Conservation (phyloP, 225 moss, liverwort and hornwort genomes). For the Bryum argenteum region DNA sequence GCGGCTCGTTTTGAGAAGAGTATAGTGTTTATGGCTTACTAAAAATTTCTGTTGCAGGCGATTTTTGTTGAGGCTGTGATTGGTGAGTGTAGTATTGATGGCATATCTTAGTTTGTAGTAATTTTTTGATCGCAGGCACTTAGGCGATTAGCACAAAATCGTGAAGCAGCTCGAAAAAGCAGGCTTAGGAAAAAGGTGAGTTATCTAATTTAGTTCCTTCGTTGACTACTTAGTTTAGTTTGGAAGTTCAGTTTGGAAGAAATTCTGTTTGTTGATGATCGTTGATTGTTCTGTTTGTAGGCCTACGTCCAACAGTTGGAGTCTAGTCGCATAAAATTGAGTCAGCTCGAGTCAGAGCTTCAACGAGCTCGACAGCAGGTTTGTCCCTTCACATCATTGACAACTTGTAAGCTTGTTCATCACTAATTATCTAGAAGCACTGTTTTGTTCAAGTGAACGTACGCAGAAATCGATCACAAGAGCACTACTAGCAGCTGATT, state of each 20-base stretch:
- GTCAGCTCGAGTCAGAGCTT: slow-evolving; percentile 96
- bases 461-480: no score
- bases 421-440: no score
- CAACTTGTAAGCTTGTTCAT: background rate
- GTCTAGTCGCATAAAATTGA: slow-evolving; percentile 92
- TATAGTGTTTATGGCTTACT: background rate
- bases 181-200: slow-evolving; percentile 95
- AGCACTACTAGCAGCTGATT: no score
- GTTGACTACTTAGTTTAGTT: background rate
- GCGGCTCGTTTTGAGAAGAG: no score
- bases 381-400: slow-evolving; percentile 35
- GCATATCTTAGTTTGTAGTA: background rate
- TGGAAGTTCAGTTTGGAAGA: background rate
- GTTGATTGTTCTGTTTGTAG: slow-evolving; percentile 38
- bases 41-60: slow-evolving; percentile 62
- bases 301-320: slow-evolving; percentile 99
- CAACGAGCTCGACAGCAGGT: slow-evolving; percentile 99
- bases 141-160: slow-evolving; percentile 93
- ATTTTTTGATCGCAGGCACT: slow-evolving; percentile 67
- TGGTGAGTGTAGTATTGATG: background rate
- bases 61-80: slow-evolving; percentile 69
- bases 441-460: no score
- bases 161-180: slow-evolving; percentile 99
- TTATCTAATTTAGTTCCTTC: background rate
- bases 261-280: slow-evolving; percentile 14